Base-by-base conservation (phyloP, 1,284 basidiomycete species). In the Ceratobasidium papillatum region DNA sequence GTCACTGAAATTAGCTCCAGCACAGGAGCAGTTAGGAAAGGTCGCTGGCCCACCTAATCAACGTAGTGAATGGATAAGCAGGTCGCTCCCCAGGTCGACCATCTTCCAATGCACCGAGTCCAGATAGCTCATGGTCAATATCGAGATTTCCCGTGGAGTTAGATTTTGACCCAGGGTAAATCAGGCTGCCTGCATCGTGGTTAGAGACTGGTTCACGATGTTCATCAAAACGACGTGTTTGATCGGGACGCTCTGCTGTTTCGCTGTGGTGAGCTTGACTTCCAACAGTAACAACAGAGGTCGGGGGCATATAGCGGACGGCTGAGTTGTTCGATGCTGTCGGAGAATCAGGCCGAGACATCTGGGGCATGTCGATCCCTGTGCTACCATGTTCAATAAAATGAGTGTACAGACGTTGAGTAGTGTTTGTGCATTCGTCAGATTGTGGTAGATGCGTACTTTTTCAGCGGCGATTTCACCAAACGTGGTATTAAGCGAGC, bases 41-140 rank as follows among this genome's bases (percentile, higher is more conserved):
- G 56, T 64, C 75, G 66, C 36, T 38, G 51, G 85, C 89, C 75
- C 80, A 93, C 92, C 92, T 88, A 79, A 94, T 94, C 69, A 94
- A 87, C 43, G 92, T 94, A 5, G 92, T 94, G 80, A 94, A 94
- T 3, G 92, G 93, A 80, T 94, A 94, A 78, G 94, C 94, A 38
- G 75, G 76, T 59, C 76, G 74, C 38, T 63, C 62, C 41, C 76
- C 76, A 52, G 75, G 76, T 32, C 66, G 72, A 2, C 52, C 69
- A 38, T 77, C 76, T 47, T 74, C 68, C n/a, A 78, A 62, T 25
- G 69, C 69, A 32, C 41, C 69, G 19, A 72, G 47, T 12, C 69
- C 69, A 17, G 69, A 43, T 19, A 72, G 34, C n/a, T 72, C 69
- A 36, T 45, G 56, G 43, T 72, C 69, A 14, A 49, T n/a, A 30